phyloP scores from a whole-genome alignment of 805 yeast species.

The Cyberlindnera mississippiensis region DNA sequence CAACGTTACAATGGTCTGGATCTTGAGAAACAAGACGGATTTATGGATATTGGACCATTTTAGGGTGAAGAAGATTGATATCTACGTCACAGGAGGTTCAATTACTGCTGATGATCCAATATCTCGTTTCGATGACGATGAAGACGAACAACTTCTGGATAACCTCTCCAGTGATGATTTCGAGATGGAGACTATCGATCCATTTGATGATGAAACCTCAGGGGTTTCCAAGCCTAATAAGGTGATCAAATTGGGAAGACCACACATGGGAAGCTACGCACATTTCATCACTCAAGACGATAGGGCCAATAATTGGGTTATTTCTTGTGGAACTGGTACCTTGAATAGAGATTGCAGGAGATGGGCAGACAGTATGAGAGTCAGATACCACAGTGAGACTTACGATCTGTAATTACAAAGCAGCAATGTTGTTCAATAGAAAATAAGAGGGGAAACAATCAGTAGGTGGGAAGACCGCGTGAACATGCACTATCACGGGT shows the following conservation, averaged over 20 bases:
- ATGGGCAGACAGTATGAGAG: constrained; percentile 35
- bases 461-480: no score
- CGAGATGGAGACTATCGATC: constrained; percentile 22
- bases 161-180: constrained; percentile 22
- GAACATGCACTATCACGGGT: no score
- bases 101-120: constrained; percentile 9
- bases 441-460: no score
- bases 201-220: constrained; percentile 17
- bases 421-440: no score
- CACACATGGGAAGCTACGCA: constrained; percentile 31
- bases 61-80: constrained; percentile 31
- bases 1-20: constrained; percentile 49
- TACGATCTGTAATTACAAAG: constrained; percentile 31
- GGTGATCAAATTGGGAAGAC: constrained; percentile 35
- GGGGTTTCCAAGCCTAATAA: constrained; percentile 1
- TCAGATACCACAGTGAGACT: constrained; percentile 41
- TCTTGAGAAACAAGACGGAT: constrained; percentile 44
- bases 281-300: constrained; percentile 28
- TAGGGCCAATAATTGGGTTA: constrained; percentile 42
- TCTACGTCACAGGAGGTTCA: constrained; percentile 35
- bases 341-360: constrained; percentile 38
- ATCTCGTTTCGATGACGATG: constrained; percentile 6
- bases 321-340: constrained; percentile 55
- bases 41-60: constrained; percentile 42
- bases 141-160: constrained; percentile 21